Evolutionary conservation across 441 rosid genomes (phyloP), one percentile per base, ranked within the genome.

Genomic region (Pelargonium fulgidum): DNA sequence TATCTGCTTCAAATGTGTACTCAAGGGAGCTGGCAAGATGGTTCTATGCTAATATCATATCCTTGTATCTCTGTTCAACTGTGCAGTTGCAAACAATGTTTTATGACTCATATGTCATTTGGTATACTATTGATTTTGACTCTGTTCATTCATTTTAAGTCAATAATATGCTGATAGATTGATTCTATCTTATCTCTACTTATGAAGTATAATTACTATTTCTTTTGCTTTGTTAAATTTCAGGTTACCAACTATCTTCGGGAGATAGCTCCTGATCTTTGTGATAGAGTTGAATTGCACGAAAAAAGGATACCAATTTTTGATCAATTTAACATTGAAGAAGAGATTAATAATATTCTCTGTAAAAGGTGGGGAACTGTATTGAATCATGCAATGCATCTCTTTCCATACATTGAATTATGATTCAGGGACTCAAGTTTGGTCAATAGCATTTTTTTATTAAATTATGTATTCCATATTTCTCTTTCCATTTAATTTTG

Each of bases 231-330:
- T 67, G 69, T 75, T 66, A 22, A 72, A 72, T 82, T 70, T 73
- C 84, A 93, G 99, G 99, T 93, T 71, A 85, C 95, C 70, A 91
- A 83, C 83, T 93, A 93, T 77, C 90, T 93, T 79, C 99, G 91
- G 81, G 97, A 89, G 63, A 87, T 93, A 73, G 99, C 99, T 75
- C 90, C 96, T 73, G 85, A 85, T 88, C 97, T 93, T 77, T 91
- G 97, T 79, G 83, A 84, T 73, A 88, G 91, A 62, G 96, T 91
- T 69, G 93, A 89, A 84, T 71, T 93, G 73, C 82, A 87, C 78
- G 81, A 88, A 63, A 86, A 85, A 84, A 82, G 86, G 71, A 82
- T 77, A 74, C 95, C 96, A 59, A 89, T 93, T 75, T 91, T 93
- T 81, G 95, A 89, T 81, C 88, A 85, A 82, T 93, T 84, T 80